phyloP scores from a whole-genome alignment of 2,329 filamentous ascomycete species.

The Epichloe coenophiala region DNA sequence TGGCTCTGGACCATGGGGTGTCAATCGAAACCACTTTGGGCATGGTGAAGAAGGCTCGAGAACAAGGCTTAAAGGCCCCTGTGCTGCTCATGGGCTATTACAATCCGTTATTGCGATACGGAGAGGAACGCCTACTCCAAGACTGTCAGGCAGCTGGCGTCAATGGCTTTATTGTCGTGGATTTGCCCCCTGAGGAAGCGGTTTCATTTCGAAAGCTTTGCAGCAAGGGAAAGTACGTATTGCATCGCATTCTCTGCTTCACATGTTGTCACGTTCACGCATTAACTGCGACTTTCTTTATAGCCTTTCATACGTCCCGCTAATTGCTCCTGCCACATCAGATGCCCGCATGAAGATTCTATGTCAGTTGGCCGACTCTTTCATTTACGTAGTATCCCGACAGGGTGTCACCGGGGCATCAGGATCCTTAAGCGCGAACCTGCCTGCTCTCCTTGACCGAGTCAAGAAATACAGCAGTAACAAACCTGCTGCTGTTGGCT shows the following conservation, averaged over 20 bases:
- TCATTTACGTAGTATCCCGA: slow-evolving; percentile 95
- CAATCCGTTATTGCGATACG: slow-evolving; percentile 88
- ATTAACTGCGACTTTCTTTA: neutral
- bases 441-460: slow-evolving; percentile 68
- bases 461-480: slow-evolving; percentile 90
- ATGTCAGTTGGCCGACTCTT: slow-evolving; percentile 93
- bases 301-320: slow-evolving; percentile 85
- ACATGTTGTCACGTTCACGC: neutral
- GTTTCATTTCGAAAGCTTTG: slow-evolving; percentile 81
- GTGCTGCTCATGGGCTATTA: slow-evolving; percentile 98
- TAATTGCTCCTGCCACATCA: slow-evolving; percentile 88
- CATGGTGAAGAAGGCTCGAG: slow-evolving; percentile 71
- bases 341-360: slow-evolving; percentile 89
- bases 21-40: slow-evolving; percentile 66
- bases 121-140: slow-evolving; percentile 74
- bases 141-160: slow-evolving; percentile 76
- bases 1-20: slow-evolving; percentile 78
- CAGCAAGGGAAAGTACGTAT: slow-evolving; percentile 54
- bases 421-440: slow-evolving; percentile 65
- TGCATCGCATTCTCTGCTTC: neutral
- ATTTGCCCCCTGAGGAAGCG: slow-evolving; percentile 95
- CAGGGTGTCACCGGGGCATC: slow-evolving; percentile 93
- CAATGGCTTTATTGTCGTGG: slow-evolving; percentile 95
- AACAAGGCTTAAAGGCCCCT: slow-evolving; percentile 63
- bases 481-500: slow-evolving; percentile 82